A percentile compares a stretch with the other conserved stretches of the same genome.
Conservation (phyloP, 2,329 filamentous ascomycete species). For the Diaporthe aspalathi region DNA sequence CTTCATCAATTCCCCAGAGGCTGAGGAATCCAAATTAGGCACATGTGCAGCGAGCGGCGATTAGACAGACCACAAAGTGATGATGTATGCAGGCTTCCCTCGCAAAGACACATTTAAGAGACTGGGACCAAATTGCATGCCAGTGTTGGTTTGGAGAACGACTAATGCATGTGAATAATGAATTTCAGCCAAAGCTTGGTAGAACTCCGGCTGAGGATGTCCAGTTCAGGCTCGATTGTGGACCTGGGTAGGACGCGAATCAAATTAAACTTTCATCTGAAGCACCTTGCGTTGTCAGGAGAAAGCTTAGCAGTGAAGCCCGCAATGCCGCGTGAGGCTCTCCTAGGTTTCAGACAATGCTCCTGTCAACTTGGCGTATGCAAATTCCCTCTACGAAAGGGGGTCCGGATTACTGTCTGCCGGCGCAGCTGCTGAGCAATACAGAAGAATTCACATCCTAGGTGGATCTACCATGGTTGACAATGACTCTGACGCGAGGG, state of each 20-base stretch:
- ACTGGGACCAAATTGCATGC: too few relatives aligned
- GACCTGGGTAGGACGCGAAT: background rate
- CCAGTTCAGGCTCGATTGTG: background rate
- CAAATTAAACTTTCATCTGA: slow-evolving; percentile 32
- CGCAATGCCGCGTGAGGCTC: background rate
- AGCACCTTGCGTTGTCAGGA: slow-evolving; percentile 16
- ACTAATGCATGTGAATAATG: background rate
- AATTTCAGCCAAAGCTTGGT: background rate
- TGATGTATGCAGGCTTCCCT: background rate
- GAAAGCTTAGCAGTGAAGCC: slow-evolving; percentile 13
- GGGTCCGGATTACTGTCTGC: background rate
- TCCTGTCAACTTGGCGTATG: slow-evolving; percentile 22
- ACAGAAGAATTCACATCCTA: background rate
- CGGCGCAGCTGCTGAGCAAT: slow-evolving; percentile 1
- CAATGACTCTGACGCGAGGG: slow-evolving; percentile 20
- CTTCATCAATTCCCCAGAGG: background rate
- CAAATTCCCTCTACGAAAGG: slow-evolving; percentile 1
- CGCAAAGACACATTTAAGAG: background rate
- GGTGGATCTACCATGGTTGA: slow-evolving; percentile 20
- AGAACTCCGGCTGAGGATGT: background rate
- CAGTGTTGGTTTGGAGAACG: background rate
- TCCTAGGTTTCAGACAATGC: slow-evolving; percentile 15
- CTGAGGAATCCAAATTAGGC: too few relatives aligned
- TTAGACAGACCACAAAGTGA: too few relatives aligned
- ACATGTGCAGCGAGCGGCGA: too few relatives aligned